Conservation (phyloP, 495 filamentous ascomycete species). For the Hypoxylon intermedium region DNA sequence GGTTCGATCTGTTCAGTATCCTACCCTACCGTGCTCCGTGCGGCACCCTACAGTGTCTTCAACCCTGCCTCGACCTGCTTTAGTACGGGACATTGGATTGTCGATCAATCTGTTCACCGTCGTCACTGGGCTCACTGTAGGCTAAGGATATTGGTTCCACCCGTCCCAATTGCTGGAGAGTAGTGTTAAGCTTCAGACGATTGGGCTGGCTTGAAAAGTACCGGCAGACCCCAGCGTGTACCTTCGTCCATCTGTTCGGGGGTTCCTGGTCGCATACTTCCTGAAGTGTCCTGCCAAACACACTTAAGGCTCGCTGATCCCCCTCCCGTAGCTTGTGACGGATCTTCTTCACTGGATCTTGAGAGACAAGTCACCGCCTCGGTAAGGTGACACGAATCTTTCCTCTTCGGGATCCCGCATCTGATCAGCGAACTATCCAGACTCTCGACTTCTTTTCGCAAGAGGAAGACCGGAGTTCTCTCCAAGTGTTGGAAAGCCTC, state of each 20-base stretch:
- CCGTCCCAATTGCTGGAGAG: slow-evolving; percentile 53
- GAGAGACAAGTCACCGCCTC: slow-evolving; percentile 44
- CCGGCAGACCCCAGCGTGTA: slow-evolving; percentile 47
- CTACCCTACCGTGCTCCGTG: slow-evolving; percentile 43
- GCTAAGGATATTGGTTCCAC: slow-evolving; percentile 49
- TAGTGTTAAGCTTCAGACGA: slow-evolving; percentile 53
- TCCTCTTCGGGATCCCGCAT: slow-evolving; percentile 57
- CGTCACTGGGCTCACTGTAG: slow-evolving; percentile 52
- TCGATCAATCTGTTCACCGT: slow-evolving; percentile 55
- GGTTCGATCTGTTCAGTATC: slow-evolving; percentile 47
- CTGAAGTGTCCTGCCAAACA: slow-evolving; percentile 49
- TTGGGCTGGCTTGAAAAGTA: slow-evolving; percentile 46
- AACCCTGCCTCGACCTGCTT: slow-evolving; percentile 41
- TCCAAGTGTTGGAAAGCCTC: slow-evolving; percentile 42
- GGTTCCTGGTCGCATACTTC: slow-evolving; percentile 49
- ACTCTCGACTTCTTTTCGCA: slow-evolving; percentile 35
- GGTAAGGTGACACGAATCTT: slow-evolving; percentile 48
- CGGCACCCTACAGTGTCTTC: slow-evolving; percentile 37
- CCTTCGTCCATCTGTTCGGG: slow-evolving; percentile 40
- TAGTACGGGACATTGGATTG: slow-evolving; percentile 50
- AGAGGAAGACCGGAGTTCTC: slow-evolving; percentile 17
- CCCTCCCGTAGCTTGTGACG: slow-evolving; percentile 58
- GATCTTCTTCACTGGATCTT: slow-evolving; percentile 52
- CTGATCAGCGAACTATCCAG: slow-evolving; percentile 55
- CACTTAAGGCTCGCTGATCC: slow-evolving; percentile 85